Base-by-base conservation (phyloP, 2,329 filamentous ascomycete species). In the Penicillium sp. region DNA sequence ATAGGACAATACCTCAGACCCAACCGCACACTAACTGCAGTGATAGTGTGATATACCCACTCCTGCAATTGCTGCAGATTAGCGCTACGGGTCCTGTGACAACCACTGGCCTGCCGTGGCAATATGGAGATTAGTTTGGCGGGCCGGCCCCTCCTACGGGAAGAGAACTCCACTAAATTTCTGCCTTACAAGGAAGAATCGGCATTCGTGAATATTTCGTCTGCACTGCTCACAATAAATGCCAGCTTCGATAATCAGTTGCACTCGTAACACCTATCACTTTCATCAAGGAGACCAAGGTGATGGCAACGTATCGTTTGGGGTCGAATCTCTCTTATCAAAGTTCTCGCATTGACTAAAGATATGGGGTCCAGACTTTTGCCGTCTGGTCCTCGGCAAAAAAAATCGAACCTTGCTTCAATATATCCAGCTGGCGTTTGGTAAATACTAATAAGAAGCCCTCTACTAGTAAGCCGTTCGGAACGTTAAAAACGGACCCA, bases 41-140 rank as follows among this genome's bases (percentile, higher is more conserved):
- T 52, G 49, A 52, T 52, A 42, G 48, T 52, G 49, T 52, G 49
- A 52, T 52, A 43, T 44, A 45, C 19, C 49, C 26, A 52, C 39
- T 19, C 39, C 37, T 29, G 13, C n/a, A 26, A 21, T 45, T n/a
- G 35, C 24, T 43, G 26, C 21, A 49, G 22, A 49, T 39, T 49
- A 35, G 31, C 31, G 47, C 47, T 26, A 24, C 22, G 47, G 22
- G 8, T 47, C n/a, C 19, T 46, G 26, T 46, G 24, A 46, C 27
- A 48, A 42, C 10, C 42, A 44, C 10, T 51, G 33, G 35, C 33
- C 19, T 43, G 35, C 37, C 37, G 49, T 51, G 49, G 35, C 35
- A 43, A 51, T 51, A 51, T n/a, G 13, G 35, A 33, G 24, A 39
- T 42, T 13, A 42, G n/a, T 22, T 7, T 22, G 19, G 19, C 39